Base-by-base conservation (phyloP, 2,329 filamentous ascomycete species). In the Colletotrichum ledebouriae region DNA sequence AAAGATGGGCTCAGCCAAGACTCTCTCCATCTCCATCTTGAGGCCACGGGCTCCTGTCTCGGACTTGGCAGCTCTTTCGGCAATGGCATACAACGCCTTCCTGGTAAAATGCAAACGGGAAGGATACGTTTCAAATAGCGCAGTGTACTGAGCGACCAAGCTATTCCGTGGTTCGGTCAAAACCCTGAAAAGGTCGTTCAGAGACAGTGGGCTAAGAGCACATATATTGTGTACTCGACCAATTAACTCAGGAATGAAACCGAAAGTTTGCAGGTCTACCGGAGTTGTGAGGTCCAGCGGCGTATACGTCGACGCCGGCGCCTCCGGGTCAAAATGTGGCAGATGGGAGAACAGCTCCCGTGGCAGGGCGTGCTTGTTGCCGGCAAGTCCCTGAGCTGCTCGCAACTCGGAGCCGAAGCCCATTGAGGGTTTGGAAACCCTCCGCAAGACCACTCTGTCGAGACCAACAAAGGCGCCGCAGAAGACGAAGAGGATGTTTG, bases 401-500 rank as follows among this genome's bases (percentile, higher is more conserved):
- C 92, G 89, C 17, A 98, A 87, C 22, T 92, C 90, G 4, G 94
- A 94, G 5, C 94, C 94, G 74, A 99, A 99, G 0, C 96, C 96
- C 73, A 99, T 95, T 3, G 93, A 92, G 0, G 88, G 87, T 75
- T 92, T 94, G 12, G 94, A 91, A 50, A 98, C 91, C n/a, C 96
- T 90, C 67, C 94, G 92, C 68, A 97, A 84, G 56, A 99, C 88
- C 39, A 92, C 87, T 77, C 97, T 97, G 75, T 98, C 93, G 1
- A 98, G 84, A 2, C 94, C 95, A 41, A 97, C 92, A 76, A 99
- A 99, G 17, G 96, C 96, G 17, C 96, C 96, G 12, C 94, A 97
- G 78, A 96, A 97, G 47, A 99, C 94, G 80, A 99, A 99, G 33
- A 99, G 87, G 68, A 99, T 98, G 74, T 98, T 98, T 72, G 94